Evolutionary conservation across 306 rosid genomes (phyloP).

Genomic region (Myrica gale): DNA sequence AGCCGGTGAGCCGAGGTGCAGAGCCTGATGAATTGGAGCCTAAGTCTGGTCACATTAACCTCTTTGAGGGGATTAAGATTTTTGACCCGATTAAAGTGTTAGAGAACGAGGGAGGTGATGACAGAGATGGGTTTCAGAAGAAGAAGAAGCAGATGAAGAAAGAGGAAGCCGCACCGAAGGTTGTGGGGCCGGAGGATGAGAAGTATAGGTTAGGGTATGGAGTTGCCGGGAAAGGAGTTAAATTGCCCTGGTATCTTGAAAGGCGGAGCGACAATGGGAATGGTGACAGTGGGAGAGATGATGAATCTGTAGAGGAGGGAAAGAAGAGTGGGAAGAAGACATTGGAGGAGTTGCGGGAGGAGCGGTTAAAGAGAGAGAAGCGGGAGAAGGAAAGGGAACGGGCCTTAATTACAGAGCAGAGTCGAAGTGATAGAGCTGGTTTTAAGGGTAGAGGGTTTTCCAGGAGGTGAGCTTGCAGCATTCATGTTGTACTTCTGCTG

Average conservation of each 20-base stretch:
- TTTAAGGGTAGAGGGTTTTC: slow-evolving; percentile 32
- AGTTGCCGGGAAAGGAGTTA: slow-evolving; percentile 77
- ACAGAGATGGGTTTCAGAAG: slow-evolving; percentile 43
- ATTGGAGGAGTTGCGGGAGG: slow-evolving; percentile 77
- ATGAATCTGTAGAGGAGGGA: slow-evolving; percentile 32
- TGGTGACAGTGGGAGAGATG: slow-evolving; percentile 25
- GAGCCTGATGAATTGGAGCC: slow-evolving; percentile 15
- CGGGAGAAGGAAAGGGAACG: slow-evolving; percentile 78
- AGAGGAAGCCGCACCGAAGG: slow-evolving; percentile 41
- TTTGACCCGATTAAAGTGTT: slow-evolving; percentile 59
- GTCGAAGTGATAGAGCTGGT: slow-evolving; percentile 29
- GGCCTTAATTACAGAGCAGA: slow-evolving; percentile 44
- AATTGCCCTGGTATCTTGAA: slow-evolving; percentile 86
- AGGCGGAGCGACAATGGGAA: slow-evolving; percentile 34
- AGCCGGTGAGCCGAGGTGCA: slow-evolving; percentile 34
- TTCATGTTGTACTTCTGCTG: neutral
- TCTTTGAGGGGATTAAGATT: slow-evolving; percentile 78
- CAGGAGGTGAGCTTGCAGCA: slow-evolving; percentile 43
- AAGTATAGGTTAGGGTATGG: slow-evolving; percentile 85
- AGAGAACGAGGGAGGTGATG: slow-evolving; percentile 33
- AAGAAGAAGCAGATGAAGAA: slow-evolving; percentile 72
- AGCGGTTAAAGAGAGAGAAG: slow-evolving; percentile 70
- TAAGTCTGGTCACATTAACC: slow-evolving; percentile 67
- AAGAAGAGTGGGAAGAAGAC: slow-evolving; percentile 64
- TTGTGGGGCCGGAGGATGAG: slow-evolving; percentile 77